Evolutionary conservation across 257 asterid genomes (phyloP).

Genomic region (Nicotiana noctiflora): DNA sequence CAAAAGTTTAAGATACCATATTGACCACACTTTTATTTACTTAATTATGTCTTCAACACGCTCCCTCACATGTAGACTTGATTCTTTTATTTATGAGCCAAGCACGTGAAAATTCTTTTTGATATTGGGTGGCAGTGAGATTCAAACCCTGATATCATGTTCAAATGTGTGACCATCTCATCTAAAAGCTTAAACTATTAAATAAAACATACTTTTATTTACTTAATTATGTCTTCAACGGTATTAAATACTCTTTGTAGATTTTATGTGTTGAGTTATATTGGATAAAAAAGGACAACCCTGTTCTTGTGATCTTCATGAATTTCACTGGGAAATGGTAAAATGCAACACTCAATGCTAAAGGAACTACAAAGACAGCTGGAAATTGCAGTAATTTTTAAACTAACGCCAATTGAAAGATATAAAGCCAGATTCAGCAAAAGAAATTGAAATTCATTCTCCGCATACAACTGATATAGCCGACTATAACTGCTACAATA

Average conservation of each 20-base stretch:
- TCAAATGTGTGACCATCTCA: too few species aligned
- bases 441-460: slow-evolving; percentile 8
- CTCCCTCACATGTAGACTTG: too few species aligned
- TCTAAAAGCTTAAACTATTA: too few species aligned
- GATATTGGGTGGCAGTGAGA: too few species aligned
- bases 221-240: too few species aligned
- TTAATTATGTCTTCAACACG: too few species aligned
- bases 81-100: too few species aligned
- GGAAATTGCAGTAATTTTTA: neutral
- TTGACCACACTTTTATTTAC: too few species aligned
- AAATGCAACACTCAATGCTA: neutral
- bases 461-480: slow-evolving; percentile 15
- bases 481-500: slow-evolving; percentile 3
- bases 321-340: neutral
- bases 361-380: neutral
- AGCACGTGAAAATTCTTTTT: too few species aligned
- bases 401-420: neutral
- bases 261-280: neutral
- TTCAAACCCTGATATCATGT: too few species aligned
- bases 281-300: neutral
- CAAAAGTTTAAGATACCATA: too few species aligned
- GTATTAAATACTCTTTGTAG: neutral
- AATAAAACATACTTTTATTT: too few species aligned
- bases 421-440: neutral
- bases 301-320: neutral